phyloP scores from a whole-genome alignment of 441 rosid species.

The Rhodomyrtus psidioides region DNA sequence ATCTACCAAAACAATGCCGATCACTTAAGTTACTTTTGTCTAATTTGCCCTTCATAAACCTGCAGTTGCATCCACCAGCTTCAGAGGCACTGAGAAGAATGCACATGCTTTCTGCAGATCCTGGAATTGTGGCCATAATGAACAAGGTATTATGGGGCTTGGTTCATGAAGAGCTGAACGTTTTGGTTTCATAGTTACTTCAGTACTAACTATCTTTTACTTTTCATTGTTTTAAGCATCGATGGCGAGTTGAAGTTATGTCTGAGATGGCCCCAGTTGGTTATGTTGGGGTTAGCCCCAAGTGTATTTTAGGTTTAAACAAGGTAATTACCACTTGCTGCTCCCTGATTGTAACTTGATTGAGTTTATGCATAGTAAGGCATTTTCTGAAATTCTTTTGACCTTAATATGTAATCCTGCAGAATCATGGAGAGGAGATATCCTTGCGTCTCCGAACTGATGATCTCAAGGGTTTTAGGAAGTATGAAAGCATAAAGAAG shows the following conservation, averaged over 20 bases:
- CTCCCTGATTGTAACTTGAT: background rate
- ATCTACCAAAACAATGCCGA: background rate
- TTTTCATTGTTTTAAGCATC: slow-evolving; percentile 44
- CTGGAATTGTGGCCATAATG: slow-evolving; percentile 90
- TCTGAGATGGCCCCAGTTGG: slow-evolving; percentile 98
- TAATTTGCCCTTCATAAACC: background rate
- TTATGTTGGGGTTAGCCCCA: slow-evolving; percentile 89
- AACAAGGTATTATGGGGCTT: slow-evolving; percentile 45
- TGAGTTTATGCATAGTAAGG: background rate
- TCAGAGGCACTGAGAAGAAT: slow-evolving; percentile 83
- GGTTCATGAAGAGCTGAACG: background rate
- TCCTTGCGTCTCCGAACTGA: slow-evolving; percentile 95
- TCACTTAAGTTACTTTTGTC: background rate
- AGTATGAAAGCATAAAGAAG: slow-evolving; percentile 84
- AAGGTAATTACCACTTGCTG: slow-evolving; percentile 35
- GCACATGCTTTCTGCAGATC: slow-evolving; percentile 97
- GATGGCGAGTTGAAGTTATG: slow-evolving; percentile 84
- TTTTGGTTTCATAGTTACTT: background rate
- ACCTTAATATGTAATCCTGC: slow-evolving; percentile 14
- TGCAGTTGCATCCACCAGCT: slow-evolving; percentile 78
- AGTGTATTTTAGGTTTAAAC: slow-evolving; percentile 82
- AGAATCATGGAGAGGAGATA: slow-evolving; percentile 97
- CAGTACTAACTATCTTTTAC: slow-evolving; percentile 5
- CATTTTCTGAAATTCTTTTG: background rate
- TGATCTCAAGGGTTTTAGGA: slow-evolving; percentile 91